These are phyloP conservation scores for Endocarpon pusillum DNA, from an alignment of 495 filamentous ascomycete genomes.

Conservation along the genomic window DNA sequence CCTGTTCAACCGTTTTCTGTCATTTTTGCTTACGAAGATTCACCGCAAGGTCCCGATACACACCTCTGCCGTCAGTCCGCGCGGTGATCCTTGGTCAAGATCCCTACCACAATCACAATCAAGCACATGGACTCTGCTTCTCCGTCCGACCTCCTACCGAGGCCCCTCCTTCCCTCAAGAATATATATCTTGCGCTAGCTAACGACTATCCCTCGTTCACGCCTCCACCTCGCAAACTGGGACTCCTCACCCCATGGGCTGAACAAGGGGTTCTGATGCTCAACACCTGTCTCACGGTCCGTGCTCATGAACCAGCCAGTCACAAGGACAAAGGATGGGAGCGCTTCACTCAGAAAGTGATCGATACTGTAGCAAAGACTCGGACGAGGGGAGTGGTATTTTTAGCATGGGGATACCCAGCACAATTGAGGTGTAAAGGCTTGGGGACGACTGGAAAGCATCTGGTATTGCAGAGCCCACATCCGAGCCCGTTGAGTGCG, in stretches of 20 bases:
- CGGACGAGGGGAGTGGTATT: conserved; percentile 75
- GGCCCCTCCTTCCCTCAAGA: conserved; percentile 72
- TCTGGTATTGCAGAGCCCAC: conserved; percentile 64
- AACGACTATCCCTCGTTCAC: conserved; percentile 75
- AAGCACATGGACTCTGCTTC: conserved; percentile 92
- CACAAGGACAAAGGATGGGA: conserved; percentile 84
- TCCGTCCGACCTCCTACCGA: conserved; percentile 77
- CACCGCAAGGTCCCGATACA: conserved; percentile 60
- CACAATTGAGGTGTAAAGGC: conserved; percentile 51
- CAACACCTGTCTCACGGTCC: conserved; percentile 85
- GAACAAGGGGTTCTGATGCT: conserved; percentile 79
- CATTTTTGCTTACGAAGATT: conserved; percentile 4
- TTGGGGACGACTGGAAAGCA: conserved; percentile 50
- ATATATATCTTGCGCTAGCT: conserved; percentile 76
- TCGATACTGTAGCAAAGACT: conserved; percentile 65
- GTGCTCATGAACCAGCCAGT: conserved; percentile 67
- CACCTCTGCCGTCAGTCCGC: conserved; percentile 72
- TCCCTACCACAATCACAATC: conserved; percentile 88
- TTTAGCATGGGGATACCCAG: conserved; percentile 78
- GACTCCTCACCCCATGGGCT: conserved; percentile 82
- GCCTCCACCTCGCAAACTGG: conserved; percentile 55
- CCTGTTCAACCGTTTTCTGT: neutral
- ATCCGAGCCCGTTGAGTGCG: conserved; percentile 84
- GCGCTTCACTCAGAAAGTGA: conserved; percentile 71
- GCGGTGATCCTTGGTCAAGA: conserved; percentile 88